Conservation (phyloP, 139 green algal genomes). For the Deuterostichococcus epilithicus region DNA sequence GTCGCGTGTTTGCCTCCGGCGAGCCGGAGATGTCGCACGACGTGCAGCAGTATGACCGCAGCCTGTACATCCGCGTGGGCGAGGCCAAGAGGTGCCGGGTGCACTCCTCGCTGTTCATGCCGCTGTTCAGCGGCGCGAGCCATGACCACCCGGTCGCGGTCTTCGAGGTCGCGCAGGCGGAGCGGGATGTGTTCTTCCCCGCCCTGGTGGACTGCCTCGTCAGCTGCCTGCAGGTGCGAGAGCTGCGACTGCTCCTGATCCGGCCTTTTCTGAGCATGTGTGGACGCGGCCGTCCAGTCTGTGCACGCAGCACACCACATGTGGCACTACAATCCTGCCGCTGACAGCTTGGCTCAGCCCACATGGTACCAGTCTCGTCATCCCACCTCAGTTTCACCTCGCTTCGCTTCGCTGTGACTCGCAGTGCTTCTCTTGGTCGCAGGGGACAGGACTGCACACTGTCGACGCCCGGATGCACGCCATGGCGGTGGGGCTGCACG, state of each 20-base stretch:
- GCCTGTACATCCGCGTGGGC: constrained; percentile 69
- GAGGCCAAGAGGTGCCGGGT: constrained; percentile 79
- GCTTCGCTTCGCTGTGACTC: background rate
- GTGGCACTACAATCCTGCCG: too few relatives aligned
- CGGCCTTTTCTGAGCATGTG: too few relatives aligned
- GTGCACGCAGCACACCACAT: too few relatives aligned
- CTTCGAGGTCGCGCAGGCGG: constrained; percentile 73
- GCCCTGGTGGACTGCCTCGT: constrained; percentile 46
- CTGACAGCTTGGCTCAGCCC: too few relatives aligned
- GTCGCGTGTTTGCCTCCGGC: constrained; percentile 36
- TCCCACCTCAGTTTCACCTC: background rate
- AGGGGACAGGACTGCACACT: constrained; percentile 50
- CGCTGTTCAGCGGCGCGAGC: constrained; percentile 34
- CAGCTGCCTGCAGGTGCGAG: constrained; percentile 37
- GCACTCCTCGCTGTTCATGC: constrained; percentile 67
- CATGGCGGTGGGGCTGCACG: constrained; percentile 37
- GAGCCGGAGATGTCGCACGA: constrained; percentile 79
- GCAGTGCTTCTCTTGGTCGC: background rate
- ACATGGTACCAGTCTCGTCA: constrained; percentile 12
- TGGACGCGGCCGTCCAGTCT: too few relatives aligned
- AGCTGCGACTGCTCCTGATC: too few relatives aligned
- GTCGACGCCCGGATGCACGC: constrained; percentile 32
- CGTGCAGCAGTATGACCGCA: constrained; percentile 75
- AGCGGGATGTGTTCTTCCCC: constrained; percentile 60
- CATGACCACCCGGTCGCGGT: constrained; percentile 50